A percentile compares a stretch with the other conserved stretches of the same genome.
Evolutionary conservation across 1,139 yeast genomes (phyloP).

Genomic region (Geotrichum europaeum): DNA sequence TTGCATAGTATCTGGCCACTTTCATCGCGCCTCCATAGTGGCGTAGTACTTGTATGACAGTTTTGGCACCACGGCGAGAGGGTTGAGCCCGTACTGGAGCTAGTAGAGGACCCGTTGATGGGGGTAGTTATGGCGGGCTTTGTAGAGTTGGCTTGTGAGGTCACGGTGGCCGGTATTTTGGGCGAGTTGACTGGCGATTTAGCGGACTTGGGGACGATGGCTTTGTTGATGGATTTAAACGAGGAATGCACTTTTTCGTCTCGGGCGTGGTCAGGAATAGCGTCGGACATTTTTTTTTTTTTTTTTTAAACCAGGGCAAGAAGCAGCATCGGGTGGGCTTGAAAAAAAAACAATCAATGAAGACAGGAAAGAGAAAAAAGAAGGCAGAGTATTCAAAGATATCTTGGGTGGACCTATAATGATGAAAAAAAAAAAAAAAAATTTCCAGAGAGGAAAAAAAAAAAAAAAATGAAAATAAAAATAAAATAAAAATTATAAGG

Average conservation of each 20-base stretch:
- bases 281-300: background rate
- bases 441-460: background rate
- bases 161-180: background rate
- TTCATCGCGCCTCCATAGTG: slow-evolving; percentile 92
- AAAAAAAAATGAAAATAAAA: background rate
- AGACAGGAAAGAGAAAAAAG: background rate
- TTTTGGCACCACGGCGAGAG: slow-evolving; percentile 55
- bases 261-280: background rate
- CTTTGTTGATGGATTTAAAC: slow-evolving; percentile 2
- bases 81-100: background rate
- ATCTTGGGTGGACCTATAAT: background rate
- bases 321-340: background rate
- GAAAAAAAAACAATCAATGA: background rate
- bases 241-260: background rate
- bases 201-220: background rate
- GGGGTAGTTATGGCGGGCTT: background rate
- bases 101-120: background rate
- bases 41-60: slow-evolving; percentile 88
- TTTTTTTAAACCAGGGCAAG: background rate
- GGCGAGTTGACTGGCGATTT: background rate
- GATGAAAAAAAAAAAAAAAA: background rate
- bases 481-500: background rate
- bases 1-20: slow-evolving; percentile 89
- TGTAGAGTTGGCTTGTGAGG: background rate
- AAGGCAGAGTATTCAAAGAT: background rate